Evolutionary conservation across 331 rosid species (phyloP).

Genomic region (Stylosanthes scabra): DNA sequence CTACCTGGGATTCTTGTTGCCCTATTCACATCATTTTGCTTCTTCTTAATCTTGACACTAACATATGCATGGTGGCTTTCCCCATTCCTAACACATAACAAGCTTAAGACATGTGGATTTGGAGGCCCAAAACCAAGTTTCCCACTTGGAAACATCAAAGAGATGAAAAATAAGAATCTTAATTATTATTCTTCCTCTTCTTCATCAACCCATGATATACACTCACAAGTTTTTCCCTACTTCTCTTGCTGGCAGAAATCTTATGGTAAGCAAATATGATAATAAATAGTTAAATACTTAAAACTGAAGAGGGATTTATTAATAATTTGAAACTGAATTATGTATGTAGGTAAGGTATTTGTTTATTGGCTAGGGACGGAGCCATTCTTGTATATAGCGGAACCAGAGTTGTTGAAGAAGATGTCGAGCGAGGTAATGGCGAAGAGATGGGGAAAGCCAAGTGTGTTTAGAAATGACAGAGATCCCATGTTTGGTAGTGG

Average conservation of each 20-base stretch:
- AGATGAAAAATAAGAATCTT: conserved; percentile 52
- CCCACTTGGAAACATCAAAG: conserved; percentile 70
- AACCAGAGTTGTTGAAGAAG: conserved; percentile 67
- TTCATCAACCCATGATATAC: conserved; percentile 63
- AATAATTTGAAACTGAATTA: neutral
- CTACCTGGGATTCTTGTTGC: conserved; percentile 37
- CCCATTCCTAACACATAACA: conserved; percentile 51
- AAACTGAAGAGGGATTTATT: too few relatives aligned
- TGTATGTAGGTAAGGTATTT: conserved; percentile 67
- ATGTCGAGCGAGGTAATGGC: conserved; percentile 66
- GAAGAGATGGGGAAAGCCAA: conserved; percentile 85
- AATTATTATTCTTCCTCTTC: conserved; percentile 16
- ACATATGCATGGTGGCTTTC: conserved; percentile 63
- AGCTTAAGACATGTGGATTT: conserved; percentile 73
- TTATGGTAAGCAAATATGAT: conserved; percentile 65
- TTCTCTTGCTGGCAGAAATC: conserved; percentile 78
- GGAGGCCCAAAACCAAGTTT: conserved; percentile 76
- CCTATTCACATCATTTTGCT: conserved; percentile 30
- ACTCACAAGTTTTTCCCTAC: conserved; percentile 75
- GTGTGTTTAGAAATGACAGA: conserved; percentile 79
- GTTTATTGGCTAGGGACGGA: conserved; percentile 90
- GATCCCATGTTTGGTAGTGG: conserved; percentile 91
- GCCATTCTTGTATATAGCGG: conserved; percentile 80
- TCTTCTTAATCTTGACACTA: conserved; percentile 41
- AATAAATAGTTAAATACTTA: too few relatives aligned